Evolutionary conservation across 371 early-diverging fungal genomes (phyloP), one percentile per base, ranked within the genome.

Genomic region (Rhizomucor miehei): DNA sequence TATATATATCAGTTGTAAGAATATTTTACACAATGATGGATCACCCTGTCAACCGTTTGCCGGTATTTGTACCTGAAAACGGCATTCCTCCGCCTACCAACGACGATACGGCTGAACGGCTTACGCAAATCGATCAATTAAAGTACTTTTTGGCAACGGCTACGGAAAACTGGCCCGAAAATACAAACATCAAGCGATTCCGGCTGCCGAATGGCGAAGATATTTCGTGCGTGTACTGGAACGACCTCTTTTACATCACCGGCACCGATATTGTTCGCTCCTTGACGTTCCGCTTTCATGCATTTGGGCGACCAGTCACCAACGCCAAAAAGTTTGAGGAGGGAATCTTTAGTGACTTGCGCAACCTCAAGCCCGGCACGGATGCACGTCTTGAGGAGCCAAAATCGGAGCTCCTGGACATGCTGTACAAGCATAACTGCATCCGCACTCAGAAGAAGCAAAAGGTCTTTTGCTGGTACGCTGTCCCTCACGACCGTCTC

Each of bases 391-490:
- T 99, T 29, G 99, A 99, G 74, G 93, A 93, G 57, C 97, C 99
- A 14, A 85, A 99, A 48, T 93, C 93, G 11, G 95, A 93, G 57
- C 93, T 99, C 64, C 77, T 99, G 41, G 98, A 98, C 67, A 92
- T 97, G 77, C 81, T 99, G 50, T 96, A 97, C 85, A 94, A 95
- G 74, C 89, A 97, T 75, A 91, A 95, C 59, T 99, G 99, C 72
- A 95, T 99, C 56, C 87, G 99, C 29, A 99, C 99, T 8, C 99
- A 99, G 75, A 99, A 99, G 84, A 99, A 99, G 76, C 97, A 95
- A 71, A 99, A 99, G 63, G 99, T 99, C 14, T 99, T 99, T 71
- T 97, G 87, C 69, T 99, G 99, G 99, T 92, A 91, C 71, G 90
- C 94, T 36, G 99, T 99, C 5, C 96, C 94, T 16, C 98, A 98